Conservation (phyloP, 73 alveolate species). For the Uronychia binucleata region DNA sequence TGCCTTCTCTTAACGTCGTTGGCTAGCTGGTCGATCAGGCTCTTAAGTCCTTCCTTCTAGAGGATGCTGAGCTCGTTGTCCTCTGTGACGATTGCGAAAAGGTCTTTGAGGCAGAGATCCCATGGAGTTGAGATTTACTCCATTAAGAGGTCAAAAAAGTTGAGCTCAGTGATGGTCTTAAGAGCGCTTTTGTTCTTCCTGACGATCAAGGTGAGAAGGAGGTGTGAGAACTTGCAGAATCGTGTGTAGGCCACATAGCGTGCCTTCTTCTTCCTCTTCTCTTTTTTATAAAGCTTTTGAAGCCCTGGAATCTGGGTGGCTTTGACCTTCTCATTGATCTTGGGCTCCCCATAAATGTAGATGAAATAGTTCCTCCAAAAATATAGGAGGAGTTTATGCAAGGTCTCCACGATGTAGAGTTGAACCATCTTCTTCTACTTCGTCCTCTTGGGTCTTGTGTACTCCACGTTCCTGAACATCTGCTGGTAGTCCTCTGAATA, state of each 20-base stretch:
- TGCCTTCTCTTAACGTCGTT: background rate
- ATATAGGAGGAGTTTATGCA: slow-evolving; percentile 5
- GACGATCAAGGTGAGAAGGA: background rate
- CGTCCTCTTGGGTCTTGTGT: slow-evolving; percentile 4
- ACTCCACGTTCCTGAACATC: background rate
- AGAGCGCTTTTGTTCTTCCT: background rate
- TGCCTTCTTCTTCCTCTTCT: background rate
- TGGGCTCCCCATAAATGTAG: slow-evolving; percentile 3
- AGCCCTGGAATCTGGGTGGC: too few relatives aligned
- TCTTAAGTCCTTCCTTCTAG: background rate
- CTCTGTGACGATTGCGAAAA: background rate
- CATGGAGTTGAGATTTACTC: background rate
- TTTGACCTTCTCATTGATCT: too few relatives aligned
- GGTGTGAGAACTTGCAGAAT: background rate
- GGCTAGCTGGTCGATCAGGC: background rate
- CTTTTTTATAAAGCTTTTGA: background rate
- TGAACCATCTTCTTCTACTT: slow-evolving; percentile 7
- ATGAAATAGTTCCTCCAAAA: slow-evolving; percentile 8
- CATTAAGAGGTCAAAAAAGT: background rate
- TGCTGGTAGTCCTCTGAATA: slow-evolving; percentile 1
- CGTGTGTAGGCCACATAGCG: background rate
- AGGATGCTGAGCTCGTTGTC: background rate
- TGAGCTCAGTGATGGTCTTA: background rate
- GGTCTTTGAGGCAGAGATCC: background rate
- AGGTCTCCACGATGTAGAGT: background rate